Conservation (phyloP, 78 protist genomes). For the Cavenderia fasciculata region DNA sequence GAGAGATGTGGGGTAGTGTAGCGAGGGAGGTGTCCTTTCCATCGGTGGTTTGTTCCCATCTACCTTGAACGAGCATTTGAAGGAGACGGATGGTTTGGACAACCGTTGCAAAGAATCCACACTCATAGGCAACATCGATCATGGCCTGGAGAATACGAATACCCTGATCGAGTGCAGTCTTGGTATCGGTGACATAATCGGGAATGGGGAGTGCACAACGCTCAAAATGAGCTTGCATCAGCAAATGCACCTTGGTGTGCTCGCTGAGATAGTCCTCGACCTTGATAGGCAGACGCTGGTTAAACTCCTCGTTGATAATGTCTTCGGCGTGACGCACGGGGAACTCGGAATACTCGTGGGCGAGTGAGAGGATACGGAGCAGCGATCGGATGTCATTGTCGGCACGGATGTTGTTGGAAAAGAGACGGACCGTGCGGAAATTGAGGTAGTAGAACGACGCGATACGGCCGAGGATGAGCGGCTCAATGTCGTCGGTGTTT, state of each 20-base stretch:
- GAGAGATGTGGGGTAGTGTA: conserved; percentile 29
- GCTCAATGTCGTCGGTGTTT: conserved; percentile 55
- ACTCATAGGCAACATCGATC: conserved; percentile 93
- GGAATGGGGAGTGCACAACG: conserved; percentile 90
- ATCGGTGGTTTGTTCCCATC: conserved; percentile 47
- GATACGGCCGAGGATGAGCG: conserved; percentile 90
- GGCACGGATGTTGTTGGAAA: conserved; percentile 44
- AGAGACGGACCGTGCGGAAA: conserved; percentile 86
- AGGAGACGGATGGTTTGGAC: conserved; percentile 74
- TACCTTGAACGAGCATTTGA: conserved; percentile 91
- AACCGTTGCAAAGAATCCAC: conserved; percentile 78
- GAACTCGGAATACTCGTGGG: conserved; percentile 91
- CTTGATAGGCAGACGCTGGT: conserved; percentile 83
- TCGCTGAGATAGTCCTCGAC: conserved; percentile 76
- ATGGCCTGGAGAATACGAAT: conserved; percentile 94
- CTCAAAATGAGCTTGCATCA: conserved; percentile 96
- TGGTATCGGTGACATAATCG: conserved; percentile 97
- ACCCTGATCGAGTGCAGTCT: conserved; percentile 95
- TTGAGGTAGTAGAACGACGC: conserved; percentile 97
- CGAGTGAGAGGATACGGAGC: conserved; percentile 73
- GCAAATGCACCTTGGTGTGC: conserved; percentile 93
- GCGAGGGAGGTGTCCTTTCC: not conserved
- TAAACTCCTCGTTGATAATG: conserved; percentile 85
- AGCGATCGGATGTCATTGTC: conserved; percentile 44
- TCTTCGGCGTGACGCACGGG: conserved; percentile 99